phyloP scores from a whole-genome alignment of 352 stramenopile species.

The Globisporangium radiosum region DNA sequence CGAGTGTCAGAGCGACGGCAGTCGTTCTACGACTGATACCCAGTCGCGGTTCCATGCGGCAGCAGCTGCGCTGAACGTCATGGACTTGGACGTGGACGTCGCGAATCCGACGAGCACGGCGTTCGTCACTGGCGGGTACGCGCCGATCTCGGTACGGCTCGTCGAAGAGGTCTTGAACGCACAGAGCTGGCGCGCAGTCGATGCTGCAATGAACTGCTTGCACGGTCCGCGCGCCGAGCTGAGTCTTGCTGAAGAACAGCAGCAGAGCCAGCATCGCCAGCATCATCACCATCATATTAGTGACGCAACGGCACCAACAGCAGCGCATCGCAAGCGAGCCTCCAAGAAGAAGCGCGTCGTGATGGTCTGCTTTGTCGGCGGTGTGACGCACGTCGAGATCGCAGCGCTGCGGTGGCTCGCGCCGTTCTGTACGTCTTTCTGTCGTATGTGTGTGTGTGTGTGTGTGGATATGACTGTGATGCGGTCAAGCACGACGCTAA shows the following conservation, averaged over 20 bases:
- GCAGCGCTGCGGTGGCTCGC: slow-evolving; percentile 67
- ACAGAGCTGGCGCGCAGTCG: slow-evolving; percentile 37
- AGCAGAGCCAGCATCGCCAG: background rate
- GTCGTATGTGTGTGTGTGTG: slow-evolving; percentile 1
- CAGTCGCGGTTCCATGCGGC: slow-evolving; percentile 25
- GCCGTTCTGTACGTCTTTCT: slow-evolving; percentile 44
- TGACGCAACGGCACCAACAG: background rate
- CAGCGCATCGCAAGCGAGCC: slow-evolving; percentile 11
- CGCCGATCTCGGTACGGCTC: slow-evolving; percentile 56
- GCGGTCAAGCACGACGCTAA: no score
- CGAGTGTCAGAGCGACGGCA: slow-evolving; percentile 12
- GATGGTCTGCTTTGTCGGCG: slow-evolving; percentile 62
- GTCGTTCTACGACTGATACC: no score
- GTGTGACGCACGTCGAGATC: slow-evolving; percentile 66
- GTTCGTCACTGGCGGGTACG: slow-evolving; percentile 72
- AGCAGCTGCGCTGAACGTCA: slow-evolving; percentile 24
- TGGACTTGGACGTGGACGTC: slow-evolving; percentile 53
- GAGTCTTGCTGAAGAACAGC: slow-evolving; percentile 12
- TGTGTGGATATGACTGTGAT: background rate
- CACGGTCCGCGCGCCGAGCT: slow-evolving; percentile 53
- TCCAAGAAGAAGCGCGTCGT: slow-evolving; percentile 30
- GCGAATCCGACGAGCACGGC: slow-evolving; percentile 44
- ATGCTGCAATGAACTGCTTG: slow-evolving; percentile 41
- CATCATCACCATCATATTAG: background rate
- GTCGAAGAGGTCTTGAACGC: slow-evolving; percentile 60